Conservation (phyloP, 345 rosid genomes). For the Adansonia digitata region DNA sequence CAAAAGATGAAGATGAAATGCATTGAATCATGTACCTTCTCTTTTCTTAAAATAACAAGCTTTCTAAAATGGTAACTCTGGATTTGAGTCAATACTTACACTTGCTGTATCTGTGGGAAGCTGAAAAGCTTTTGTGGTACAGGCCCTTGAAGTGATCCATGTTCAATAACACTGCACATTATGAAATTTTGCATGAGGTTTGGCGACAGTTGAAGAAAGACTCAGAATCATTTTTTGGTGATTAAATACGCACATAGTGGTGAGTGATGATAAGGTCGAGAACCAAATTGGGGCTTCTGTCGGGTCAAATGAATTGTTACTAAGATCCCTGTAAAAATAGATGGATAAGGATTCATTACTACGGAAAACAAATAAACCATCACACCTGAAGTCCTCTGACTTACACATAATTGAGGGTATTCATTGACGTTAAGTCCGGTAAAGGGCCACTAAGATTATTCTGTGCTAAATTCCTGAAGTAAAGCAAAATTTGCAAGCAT, state of each 20-base stretch:
- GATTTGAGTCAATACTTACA: constrained; percentile 44
- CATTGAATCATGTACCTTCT: constrained; percentile 1
- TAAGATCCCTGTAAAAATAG: constrained; percentile 63
- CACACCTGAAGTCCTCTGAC: constrained; percentile 11
- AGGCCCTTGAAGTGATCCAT: constrained; percentile 65
- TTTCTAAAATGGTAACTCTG: not conserved
- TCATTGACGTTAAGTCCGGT: constrained; percentile 72
- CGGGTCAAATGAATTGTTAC: constrained; percentile 70
- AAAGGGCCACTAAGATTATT: constrained; percentile 68
- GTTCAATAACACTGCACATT: constrained; percentile 59
- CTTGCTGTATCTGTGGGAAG: constrained; percentile 68
- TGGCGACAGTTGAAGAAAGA: not conserved
- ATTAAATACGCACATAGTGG: constrained; percentile 57
- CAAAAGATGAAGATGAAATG: constrained; percentile 5
- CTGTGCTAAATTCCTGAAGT: constrained; percentile 75
- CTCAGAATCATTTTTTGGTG: not conserved
- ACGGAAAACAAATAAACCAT: not conserved
- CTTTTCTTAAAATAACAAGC: not conserved
- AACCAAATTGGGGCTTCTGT: constrained; percentile 80
- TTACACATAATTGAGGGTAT: constrained; percentile 60
- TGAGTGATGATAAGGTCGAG: constrained; percentile 74
- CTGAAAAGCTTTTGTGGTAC: constrained; percentile 59
- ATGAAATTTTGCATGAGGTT: constrained; percentile 2
- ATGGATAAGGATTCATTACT: not conserved
- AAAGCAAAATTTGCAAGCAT: not conserved